Evolutionary conservation across 495 filamentous ascomycete species (phyloP).

Genomic region (Melanomma pulvis-pyrius): DNA sequence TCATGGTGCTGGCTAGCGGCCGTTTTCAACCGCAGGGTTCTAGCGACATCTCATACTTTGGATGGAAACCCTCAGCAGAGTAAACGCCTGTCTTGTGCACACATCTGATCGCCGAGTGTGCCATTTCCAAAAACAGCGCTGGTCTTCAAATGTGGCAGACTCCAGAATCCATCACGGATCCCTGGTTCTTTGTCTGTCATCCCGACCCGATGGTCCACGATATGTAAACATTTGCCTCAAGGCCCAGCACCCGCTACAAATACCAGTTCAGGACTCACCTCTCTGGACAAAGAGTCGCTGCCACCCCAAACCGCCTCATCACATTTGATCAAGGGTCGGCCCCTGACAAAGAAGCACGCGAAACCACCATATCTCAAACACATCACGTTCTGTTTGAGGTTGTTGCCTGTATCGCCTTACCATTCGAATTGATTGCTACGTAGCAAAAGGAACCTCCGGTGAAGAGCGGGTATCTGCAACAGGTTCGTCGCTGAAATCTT

Average conservation of each 20-base stretch:
- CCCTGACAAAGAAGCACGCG: conserved; percentile 37
- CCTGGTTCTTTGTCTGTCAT: conserved; percentile 42
- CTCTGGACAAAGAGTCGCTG: conserved; percentile 39
- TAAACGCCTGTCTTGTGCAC: conserved; percentile 7
- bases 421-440: conserved; percentile 25
- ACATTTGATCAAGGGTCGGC: conserved; percentile 9
- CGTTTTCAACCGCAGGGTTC: conserved; percentile 32
- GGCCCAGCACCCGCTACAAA: conserved; percentile 38
- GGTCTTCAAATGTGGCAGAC: conserved; percentile 32
- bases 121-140: conserved; percentile 35
- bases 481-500: conserved; percentile 34
- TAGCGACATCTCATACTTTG: conserved; percentile 19
- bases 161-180: conserved; percentile 37
- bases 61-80: conserved; percentile 3
- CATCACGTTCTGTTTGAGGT: conserved; percentile 34
- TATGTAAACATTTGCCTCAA: conserved; percentile 40
- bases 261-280: conserved; percentile 34
- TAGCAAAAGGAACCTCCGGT: conserved; percentile 11
- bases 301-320: conserved; percentile 33
- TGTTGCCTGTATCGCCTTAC: conserved; percentile 18
- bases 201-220: conserved; percentile 26
- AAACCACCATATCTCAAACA: conserved; percentile 38
- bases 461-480: conserved; percentile 38
- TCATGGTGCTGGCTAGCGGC: conserved; percentile 13
- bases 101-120: conserved; percentile 1